A percentile compares a stretch with the other conserved stretches of the same genome.
phyloP scores from a whole-genome alignment of 257 asterid genomes.

The Solanum neorickii region DNA sequence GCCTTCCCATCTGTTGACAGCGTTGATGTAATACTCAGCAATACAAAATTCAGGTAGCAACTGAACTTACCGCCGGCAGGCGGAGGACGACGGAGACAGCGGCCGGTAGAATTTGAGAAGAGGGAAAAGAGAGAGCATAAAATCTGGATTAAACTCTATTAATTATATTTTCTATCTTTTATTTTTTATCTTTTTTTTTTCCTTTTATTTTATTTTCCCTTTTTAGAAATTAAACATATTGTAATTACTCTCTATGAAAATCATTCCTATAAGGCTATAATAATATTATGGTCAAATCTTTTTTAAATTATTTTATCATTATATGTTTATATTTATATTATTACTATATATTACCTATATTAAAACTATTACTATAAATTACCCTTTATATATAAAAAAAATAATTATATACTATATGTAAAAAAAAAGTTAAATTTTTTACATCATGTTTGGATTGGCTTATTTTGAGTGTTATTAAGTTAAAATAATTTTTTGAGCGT shows the following conservation, averaged over 20 bases:
- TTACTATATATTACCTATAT: no score
- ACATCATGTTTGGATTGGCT: no score
- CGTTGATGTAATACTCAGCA: not conserved
- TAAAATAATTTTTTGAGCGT: not conserved
- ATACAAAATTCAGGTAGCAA: not conserved
- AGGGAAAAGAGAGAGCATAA: not conserved
- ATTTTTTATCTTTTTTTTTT: no score
- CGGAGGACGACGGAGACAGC: not conserved
- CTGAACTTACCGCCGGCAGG: not conserved
- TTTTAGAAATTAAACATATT: no score
- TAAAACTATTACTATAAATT: no score
- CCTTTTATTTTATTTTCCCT: not conserved
- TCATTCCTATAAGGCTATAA: no score
- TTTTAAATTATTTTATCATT: not conserved
- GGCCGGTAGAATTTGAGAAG: not conserved
- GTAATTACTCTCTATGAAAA: not conserved
- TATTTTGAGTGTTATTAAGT: no score
- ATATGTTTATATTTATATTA: no score
- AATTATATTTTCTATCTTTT: not conserved
- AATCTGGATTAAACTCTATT: not conserved
- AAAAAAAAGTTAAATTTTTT: no score
- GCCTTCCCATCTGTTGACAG: constrained; percentile 60
- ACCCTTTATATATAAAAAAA: no score
- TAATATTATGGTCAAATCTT: not conserved
- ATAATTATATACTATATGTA: no score